Evolutionary conservation across 1,139 yeast species (phyloP).

Genomic region (Kazachstania sp.): DNA sequence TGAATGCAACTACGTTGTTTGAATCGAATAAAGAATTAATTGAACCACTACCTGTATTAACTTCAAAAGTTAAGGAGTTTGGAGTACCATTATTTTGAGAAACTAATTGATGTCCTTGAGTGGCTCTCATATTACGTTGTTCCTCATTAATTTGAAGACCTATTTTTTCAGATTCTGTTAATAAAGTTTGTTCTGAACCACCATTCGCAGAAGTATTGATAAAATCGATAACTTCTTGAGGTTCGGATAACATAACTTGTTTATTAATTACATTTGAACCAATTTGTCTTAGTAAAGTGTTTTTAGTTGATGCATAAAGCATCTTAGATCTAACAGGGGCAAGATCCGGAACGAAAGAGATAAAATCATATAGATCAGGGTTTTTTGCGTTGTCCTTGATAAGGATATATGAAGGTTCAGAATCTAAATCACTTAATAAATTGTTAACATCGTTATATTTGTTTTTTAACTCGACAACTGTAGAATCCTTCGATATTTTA

Average conservation of each 20-base stretch:
- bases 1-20: conserved; percentile 30
- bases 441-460: conserved; percentile 32
- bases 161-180: conserved; percentile 53
- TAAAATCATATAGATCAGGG: conserved; percentile 41
- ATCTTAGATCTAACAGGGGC: conserved; percentile 80
- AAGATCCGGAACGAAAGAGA: conserved; percentile 78
- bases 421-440: conserved; percentile 21
- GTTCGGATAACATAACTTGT: conserved; percentile 48
- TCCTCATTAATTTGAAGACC: conserved; percentile 22
- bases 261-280: conserved; percentile 59
- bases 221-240: conserved; percentile 42
- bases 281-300: conserved; percentile 60
- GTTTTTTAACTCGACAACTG: conserved; percentile 39
- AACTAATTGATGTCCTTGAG: conserved; percentile 19
- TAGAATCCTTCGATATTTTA: conserved; percentile 35
- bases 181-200: conserved; percentile 32
- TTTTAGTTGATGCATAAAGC: conserved; percentile 89
- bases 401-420: conserved; percentile 54
- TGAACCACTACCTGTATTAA: conserved; percentile 18
- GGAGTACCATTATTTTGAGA: conserved; percentile 26
- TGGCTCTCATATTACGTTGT: conserved; percentile 16
- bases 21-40: conserved; percentile 19
- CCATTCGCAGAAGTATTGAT: background rate
- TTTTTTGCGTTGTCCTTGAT: conserved; percentile 35
- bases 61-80: conserved; percentile 29